Evolutionary conservation across 2,329 filamentous ascomycete species (phyloP).

Genomic region (Xylaria sp.): DNA sequence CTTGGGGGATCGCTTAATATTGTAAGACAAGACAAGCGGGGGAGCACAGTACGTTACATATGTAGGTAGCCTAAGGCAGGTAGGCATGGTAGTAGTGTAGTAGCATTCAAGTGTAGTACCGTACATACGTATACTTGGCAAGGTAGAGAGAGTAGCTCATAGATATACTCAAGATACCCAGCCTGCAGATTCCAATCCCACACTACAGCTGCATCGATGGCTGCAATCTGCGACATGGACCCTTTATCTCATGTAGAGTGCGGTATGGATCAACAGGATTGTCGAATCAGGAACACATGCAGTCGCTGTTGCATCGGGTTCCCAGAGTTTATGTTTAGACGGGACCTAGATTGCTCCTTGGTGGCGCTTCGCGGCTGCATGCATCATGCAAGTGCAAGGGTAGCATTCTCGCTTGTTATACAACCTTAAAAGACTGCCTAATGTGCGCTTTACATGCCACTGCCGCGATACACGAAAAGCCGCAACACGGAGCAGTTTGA

Average conservation of each 20-base stretch:
- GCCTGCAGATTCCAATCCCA: neutral
- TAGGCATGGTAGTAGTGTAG: too few relatives aligned
- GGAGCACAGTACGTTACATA: neutral
- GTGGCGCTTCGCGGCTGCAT: conserved; percentile 18
- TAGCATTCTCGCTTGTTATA: conserved; percentile 14
- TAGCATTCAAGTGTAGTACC: too few relatives aligned
- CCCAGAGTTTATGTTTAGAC: neutral
- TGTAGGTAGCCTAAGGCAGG: neutral
- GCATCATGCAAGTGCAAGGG: conserved; percentile 19
- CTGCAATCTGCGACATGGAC: too few relatives aligned
- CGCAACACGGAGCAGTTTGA: neutral
- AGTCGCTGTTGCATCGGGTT: neutral
- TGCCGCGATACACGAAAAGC: conserved; percentile 29
- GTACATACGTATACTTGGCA: neutral
- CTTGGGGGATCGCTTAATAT: neutral
- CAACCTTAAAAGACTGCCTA: conserved; percentile 19
- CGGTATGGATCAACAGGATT: conserved; percentile 4
- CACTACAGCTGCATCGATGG: neutral
- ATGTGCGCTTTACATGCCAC: conserved; percentile 4
- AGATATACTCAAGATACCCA: neutral
- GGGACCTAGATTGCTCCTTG: conserved; percentile 6
- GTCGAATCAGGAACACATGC: conserved; percentile 16
- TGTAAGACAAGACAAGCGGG: too few relatives aligned
- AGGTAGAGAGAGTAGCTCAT: neutral
- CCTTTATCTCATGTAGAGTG: neutral